A percentile compares a stretch with the other conserved stretches of the same genome.
Conservation (phyloP, 2,329 filamentous ascomycete species). For the Penicillium sp. region DNA sequence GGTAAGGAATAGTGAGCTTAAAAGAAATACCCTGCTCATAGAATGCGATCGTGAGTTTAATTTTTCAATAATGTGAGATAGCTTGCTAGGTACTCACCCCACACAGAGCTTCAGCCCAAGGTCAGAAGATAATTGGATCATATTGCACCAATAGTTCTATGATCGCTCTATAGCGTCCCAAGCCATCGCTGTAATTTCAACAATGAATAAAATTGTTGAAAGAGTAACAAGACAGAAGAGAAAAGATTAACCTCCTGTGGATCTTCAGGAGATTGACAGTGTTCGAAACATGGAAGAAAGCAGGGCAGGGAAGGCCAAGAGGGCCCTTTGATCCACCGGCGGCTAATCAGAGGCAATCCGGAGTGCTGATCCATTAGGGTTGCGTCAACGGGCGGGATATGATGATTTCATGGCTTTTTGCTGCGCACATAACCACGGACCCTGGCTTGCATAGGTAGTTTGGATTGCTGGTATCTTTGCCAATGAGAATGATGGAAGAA, state of each 20-base stretch:
- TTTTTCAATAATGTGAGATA: constrained; percentile 1
- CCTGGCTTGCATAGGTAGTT: neutral
- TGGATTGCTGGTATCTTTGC: neutral
- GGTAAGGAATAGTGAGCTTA: constrained; percentile 36
- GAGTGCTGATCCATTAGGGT: constrained; percentile 14
- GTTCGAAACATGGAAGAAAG: constrained; percentile 10
- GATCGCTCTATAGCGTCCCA: neutral
- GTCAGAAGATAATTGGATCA: constrained; percentile 31
- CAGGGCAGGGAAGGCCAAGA: constrained; percentile 2
- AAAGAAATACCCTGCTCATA: constrained; percentile 29
- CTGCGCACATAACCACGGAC: constrained; percentile 17
- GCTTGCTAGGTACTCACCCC: constrained; percentile 27
- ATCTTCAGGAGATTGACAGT: constrained; percentile 22
- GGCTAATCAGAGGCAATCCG: constrained; percentile 15
- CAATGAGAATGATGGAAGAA: constrained; percentile 9
- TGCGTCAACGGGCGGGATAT: constrained; percentile 19
- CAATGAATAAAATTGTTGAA: constrained; percentile 4
- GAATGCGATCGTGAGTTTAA: constrained; percentile 20
- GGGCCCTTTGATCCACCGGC: neutral
- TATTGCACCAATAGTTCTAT: constrained; percentile 18
- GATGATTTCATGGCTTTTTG: constrained; percentile 2
- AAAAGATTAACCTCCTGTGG: constrained; percentile 12
- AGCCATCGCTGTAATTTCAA: constrained; percentile 15
- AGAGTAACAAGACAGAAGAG: constrained; percentile 2
- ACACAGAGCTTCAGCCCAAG: constrained; percentile 33